Conservation (phyloP, 768 basidiomycete genomes). For the Podaxis sp. region DNA sequence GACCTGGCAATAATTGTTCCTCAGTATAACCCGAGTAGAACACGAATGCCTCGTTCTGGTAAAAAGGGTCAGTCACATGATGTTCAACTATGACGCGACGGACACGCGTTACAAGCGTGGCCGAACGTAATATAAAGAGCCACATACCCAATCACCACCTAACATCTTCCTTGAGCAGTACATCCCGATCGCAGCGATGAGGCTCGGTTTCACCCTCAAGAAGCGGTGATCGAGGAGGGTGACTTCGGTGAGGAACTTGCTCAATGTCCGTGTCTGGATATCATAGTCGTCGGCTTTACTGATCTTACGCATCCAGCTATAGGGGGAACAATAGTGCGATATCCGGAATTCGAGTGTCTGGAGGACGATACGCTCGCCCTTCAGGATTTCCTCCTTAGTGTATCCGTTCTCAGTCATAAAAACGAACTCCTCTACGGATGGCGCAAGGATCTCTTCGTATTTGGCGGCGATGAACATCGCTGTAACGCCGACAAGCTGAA, state of each 20-base stretch:
- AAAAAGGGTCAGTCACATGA: slow-evolving; percentile 38
- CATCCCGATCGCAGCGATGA: slow-evolving; percentile 96
- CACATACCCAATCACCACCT: slow-evolving; percentile 92
- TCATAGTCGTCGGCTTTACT: slow-evolving; percentile 99
- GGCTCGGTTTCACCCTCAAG: slow-evolving; percentile 88
- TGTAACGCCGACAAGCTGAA: slow-evolving; percentile 96
- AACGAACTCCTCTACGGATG: slow-evolving; percentile 96
- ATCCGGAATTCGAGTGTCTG: slow-evolving; percentile 94
- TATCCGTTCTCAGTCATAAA: slow-evolving; percentile 97
- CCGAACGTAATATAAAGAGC: slow-evolving; percentile 18
- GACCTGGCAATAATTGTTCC: slow-evolving; percentile 80
- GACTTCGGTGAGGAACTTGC: slow-evolving; percentile 97
- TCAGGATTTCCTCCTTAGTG: slow-evolving; percentile 92
- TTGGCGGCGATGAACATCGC: slow-evolving; percentile 99
- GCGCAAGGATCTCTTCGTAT: slow-evolving; percentile 98
- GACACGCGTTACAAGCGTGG: slow-evolving; percentile 16
- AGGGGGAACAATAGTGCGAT: slow-evolving; percentile 98
- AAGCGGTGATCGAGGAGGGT: slow-evolving; percentile 92
- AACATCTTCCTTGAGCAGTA: slow-evolving; percentile 94
- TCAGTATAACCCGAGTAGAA: slow-evolving; percentile 93
- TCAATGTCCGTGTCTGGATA: slow-evolving; percentile 93
- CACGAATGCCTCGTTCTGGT: slow-evolving; percentile 84
- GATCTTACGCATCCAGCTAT: slow-evolving; percentile 98
- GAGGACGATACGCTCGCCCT: slow-evolving; percentile 95
- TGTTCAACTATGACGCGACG: slow-evolving; percentile 13